A percentile compares a stretch with the other conserved stretches of the same genome.
Conservation (phyloP, 2,329 filamentous ascomycete species). For the Thelonectria rubi region DNA sequence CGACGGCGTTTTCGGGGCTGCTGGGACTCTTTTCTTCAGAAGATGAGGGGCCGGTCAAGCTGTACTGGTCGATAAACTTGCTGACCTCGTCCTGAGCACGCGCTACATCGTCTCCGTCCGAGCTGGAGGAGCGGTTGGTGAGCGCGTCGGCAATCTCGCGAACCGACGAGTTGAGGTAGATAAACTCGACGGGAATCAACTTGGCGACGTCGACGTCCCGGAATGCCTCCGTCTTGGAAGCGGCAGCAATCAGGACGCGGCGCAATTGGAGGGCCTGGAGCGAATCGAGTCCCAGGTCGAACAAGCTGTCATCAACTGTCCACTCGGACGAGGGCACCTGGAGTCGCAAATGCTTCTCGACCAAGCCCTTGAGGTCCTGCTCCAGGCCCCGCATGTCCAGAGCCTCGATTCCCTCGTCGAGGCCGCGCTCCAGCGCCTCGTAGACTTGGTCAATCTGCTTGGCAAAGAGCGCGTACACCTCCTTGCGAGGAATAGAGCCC, state of each 20-base stretch:
- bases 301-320: conserved; percentile 26
- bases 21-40: conserved; percentile 11
- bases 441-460: conserved; percentile 31
- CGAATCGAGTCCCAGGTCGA: conserved; percentile 28
- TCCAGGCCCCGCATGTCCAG: conserved; percentile 26
- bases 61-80: conserved; percentile 22
- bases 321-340: conserved; percentile 12
- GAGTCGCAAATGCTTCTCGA: conserved; percentile 19
- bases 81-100: conserved; percentile 5
- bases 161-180: conserved; percentile 31
- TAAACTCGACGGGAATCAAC: conserved; percentile 29
- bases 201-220: conserved; percentile 24
- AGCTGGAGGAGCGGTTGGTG: conserved; percentile 7
- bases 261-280: conserved; percentile 23
- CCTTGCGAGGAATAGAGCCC: conserved; percentile 37
- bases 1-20: conserved; percentile 17
- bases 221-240: conserved; percentile 25
- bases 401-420: conserved; percentile 24
- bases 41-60: neutral
- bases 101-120: neutral
- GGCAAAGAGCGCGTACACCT: conserved; percentile 31
- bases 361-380: conserved; percentile 17
- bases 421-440: conserved; percentile 22
- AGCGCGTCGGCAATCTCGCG: conserved; percentile 24
- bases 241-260: conserved; percentile 23